Evolutionary conservation across 495 filamentous ascomycete species (phyloP), one percentile per base, ranked within the genome.

Genomic region (Penicillium arizonense): DNA sequence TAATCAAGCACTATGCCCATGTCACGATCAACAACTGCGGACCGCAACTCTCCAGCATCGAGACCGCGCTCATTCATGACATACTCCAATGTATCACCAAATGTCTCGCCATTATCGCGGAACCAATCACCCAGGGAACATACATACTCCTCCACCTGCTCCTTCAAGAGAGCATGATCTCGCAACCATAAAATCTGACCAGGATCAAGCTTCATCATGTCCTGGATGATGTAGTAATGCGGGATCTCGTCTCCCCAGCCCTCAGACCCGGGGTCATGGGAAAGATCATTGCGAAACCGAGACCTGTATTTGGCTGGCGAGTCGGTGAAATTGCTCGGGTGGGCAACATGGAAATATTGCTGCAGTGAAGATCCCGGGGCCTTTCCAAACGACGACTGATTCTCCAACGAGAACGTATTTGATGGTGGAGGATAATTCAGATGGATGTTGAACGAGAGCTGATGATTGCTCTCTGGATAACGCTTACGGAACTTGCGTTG

Each of bases 181-280:
- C 77, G 77, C 50, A 86, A 62, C 70, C 75, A 80, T 48, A 86
- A 58, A 2, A 85, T 64, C 57, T 85, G 79, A 9, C 71, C 75
- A 10, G 83, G 83, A 52, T 84, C 74, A 18, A 86, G 70, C 65
- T 86, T 85, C 65, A 85, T 69, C 83, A 86, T 84, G 54, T 85
- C 83, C 62, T 85, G 80, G 21, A 86, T 74, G 16, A 85, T 72
- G 52, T 85, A 85, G 62, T 85, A 85, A 47, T 85, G 82, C 34
- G 70, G 67, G 36, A 84, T 80, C 50, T 83, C 82, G 54, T 85
- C 82, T 26, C 83, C 83, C 83, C 83, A 86, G 38, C 82, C 83
- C 47, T 73, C 68, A 13, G 50, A 57, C 12, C 68, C 70, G 2
- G 66, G 69, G 28, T 70, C 71, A 43, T 76, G 69, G 60, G 69